Percentiles rank a stretch among this genome's conserved stretches.
Evolutionary conservation across 805 yeast species (phyloP).

Genomic region (Lachancea sp.): DNA sequence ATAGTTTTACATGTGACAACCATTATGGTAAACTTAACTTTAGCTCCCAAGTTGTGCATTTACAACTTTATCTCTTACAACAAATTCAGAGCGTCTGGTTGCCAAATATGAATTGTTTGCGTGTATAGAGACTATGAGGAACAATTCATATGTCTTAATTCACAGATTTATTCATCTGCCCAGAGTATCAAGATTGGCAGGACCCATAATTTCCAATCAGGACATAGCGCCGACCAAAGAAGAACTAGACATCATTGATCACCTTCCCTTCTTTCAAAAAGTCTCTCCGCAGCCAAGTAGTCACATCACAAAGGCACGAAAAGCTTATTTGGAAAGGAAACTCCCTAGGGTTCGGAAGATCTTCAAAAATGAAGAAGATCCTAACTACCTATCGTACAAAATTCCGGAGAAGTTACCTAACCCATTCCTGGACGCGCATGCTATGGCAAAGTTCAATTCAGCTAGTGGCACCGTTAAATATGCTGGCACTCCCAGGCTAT

Average conservation of each 20-base stretch:
- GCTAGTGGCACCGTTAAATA: constrained; percentile 9
- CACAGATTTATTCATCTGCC: constrained; percentile 2
- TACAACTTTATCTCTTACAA: no score
- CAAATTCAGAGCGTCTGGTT: neutral
- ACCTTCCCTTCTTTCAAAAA: constrained; percentile 13
- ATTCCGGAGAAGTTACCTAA: constrained; percentile 15
- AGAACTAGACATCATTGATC: constrained; percentile 12
- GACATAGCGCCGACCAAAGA: constrained; percentile 6
- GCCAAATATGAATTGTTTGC: neutral
- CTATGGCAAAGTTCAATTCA: constrained; percentile 8
- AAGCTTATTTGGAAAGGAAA: constrained; percentile 18
- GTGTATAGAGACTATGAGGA: neutral
- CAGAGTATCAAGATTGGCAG: neutral
- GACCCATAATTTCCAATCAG: neutral
- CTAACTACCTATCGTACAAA: constrained; percentile 14
- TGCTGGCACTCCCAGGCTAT: constrained; percentile 18
- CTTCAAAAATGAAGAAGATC: constrained; percentile 17
- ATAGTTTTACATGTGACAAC: no score
- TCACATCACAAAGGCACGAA: constrained; percentile 9
- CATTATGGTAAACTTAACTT: no score
- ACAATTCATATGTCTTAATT: neutral
- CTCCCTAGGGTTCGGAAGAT: constrained; percentile 13
- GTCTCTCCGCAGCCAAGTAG: neutral
- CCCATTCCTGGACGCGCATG: constrained; percentile 19
- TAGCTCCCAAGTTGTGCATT: no score